Conservation (phyloP, 768 basidiomycete genomes). For the Lentinus brumalis region DNA sequence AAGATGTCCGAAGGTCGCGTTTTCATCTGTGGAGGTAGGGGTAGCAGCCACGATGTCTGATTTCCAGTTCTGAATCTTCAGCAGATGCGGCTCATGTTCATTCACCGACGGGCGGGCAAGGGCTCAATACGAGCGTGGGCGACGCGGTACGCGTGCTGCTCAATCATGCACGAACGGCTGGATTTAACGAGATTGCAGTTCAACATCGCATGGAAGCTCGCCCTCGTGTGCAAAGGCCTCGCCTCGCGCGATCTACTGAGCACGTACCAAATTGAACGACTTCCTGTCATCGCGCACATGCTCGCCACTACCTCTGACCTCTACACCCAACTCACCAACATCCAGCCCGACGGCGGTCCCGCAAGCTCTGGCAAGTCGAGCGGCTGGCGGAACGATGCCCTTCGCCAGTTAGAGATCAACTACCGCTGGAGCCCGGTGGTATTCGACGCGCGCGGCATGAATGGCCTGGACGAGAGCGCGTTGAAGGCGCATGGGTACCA, state of each 20-base stretch:
- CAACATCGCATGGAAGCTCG: conserved; percentile 35
- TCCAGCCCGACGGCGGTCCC: neutral
- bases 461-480: conserved; percentile 18
- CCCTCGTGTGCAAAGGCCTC: conserved; percentile 30
- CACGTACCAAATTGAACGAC: conserved; percentile 32
- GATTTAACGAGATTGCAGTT: conserved; percentile 14
- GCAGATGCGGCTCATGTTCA: conserved; percentile 54
- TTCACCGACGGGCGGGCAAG: conserved; percentile 45
- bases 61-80: neutral
- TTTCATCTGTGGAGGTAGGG: conserved; percentile 48
- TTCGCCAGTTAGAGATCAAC: conserved; percentile 53
- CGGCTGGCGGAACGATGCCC: conserved; percentile 14
- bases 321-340: neutral
- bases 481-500: conserved; percentile 23
- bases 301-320: conserved; percentile 27
- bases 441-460: conserved; percentile 37
- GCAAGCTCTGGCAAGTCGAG: neutral
- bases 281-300: conserved; percentile 33
- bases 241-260: conserved; percentile 28
- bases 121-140: conserved; percentile 32
- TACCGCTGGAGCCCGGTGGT: conserved; percentile 54
- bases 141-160: conserved; percentile 20
- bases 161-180: no score
- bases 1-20: conserved; percentile 44
- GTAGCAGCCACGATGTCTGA: neutral